Evolutionary conservation across 257 asterid species (phyloP).

Genomic region (Solanum piurae): DNA sequence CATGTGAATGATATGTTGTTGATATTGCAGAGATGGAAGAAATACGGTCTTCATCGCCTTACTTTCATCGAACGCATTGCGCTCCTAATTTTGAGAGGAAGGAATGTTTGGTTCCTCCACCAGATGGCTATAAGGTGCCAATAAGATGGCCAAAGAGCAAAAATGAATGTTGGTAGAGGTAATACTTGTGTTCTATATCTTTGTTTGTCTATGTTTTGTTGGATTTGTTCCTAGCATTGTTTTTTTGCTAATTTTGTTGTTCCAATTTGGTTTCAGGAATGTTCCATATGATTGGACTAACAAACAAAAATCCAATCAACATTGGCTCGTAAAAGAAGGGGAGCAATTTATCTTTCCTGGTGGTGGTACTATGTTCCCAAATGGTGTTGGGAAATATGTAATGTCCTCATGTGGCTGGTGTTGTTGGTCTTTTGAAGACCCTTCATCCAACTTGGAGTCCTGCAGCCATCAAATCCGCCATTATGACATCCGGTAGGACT

Average conservation of each 20-base stretch:
- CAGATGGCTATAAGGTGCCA: constrained; percentile 67
- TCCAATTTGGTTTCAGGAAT: too few species aligned
- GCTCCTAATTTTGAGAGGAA: constrained; percentile 64
- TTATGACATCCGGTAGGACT: constrained; percentile 59
- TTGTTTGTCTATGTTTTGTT: too few species aligned
- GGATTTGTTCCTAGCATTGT: too few species aligned
- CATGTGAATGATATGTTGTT: not conserved
- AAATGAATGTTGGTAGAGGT: too few species aligned
- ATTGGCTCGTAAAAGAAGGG: too few species aligned
- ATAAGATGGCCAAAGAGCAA: constrained; percentile 65
- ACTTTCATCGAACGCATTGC: constrained; percentile 81
- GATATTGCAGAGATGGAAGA: constrained; percentile 61
- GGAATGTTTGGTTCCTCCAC: constrained; percentile 83
- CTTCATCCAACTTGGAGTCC: constrained; percentile 89
- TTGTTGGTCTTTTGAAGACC: constrained; percentile 76
- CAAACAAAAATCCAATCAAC: too few species aligned
- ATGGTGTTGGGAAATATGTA: constrained; percentile 16
- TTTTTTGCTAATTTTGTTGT: too few species aligned
- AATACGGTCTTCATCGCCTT: constrained; percentile 45
- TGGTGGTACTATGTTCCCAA: too few species aligned
- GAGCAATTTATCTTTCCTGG: too few species aligned
- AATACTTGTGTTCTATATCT: too few species aligned
- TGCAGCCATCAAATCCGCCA: constrained; percentile 83
- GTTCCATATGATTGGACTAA: too few species aligned
- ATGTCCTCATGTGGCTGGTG: constrained; percentile 79